Evolutionary conservation across 2,329 filamentous ascomycete genomes (phyloP).

Genomic region (Stagonosporopsis vannaccii): DNA sequence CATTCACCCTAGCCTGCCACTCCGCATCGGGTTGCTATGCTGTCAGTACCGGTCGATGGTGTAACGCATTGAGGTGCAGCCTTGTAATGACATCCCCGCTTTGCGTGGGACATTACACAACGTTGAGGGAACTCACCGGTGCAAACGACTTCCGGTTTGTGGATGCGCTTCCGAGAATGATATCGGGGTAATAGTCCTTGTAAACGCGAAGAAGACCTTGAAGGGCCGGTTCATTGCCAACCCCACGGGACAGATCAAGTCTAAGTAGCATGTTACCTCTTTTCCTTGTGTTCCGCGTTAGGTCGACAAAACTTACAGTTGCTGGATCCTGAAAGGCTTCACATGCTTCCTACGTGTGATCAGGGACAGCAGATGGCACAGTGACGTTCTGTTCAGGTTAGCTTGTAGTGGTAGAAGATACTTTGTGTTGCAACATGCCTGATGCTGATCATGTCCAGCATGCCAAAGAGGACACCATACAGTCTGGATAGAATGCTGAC

Average conservation of each 20-base stretch:
- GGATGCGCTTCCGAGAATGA: constrained; percentile 76
- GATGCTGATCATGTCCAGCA: constrained; percentile 80
- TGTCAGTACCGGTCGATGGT: constrained; percentile 33
- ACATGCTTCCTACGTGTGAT: constrained; percentile 85
- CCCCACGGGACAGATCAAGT: constrained; percentile 57
- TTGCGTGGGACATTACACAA: constrained; percentile 12
- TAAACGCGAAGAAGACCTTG: constrained; percentile 80
- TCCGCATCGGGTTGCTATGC: constrained; percentile 71
- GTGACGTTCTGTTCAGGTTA: constrained; percentile 48
- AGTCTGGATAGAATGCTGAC: constrained; percentile 69
- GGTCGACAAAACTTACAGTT: constrained; percentile 54
- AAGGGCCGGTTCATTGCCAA: constrained; percentile 73
- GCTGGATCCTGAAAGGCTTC: constrained; percentile 81
- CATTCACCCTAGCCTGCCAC: constrained; percentile 73
- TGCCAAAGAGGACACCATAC: constrained; percentile 80
- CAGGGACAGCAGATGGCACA: constrained; percentile 80
- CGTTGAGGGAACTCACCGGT: constrained; percentile 44
- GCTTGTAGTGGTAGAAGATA: constrained; percentile 11
- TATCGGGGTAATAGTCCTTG: constrained; percentile 90
- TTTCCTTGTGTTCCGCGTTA: background rate
- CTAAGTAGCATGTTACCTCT: constrained; percentile 38
- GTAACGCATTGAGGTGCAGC: constrained; percentile 24
- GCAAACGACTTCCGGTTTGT: constrained; percentile 49
- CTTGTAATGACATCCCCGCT: constrained; percentile 22
- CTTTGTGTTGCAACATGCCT: constrained; percentile 56